Base-by-base conservation (phyloP, 176 grass and related monocot genomes). In the Aechmea fasciata region DNA sequence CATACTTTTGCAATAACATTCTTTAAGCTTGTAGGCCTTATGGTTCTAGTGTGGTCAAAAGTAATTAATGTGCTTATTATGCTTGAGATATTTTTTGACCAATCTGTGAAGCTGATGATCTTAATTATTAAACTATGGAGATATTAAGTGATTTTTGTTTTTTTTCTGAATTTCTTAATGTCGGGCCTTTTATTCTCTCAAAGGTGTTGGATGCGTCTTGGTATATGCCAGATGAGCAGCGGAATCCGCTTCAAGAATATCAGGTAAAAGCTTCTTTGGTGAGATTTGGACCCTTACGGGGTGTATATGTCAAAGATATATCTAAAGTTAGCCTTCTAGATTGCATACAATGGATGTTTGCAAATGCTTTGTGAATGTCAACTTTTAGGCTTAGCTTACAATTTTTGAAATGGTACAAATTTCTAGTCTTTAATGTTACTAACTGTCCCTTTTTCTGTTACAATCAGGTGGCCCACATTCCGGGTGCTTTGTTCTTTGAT, bases 191-290 rank as follows among this genome's bases (percentile, higher is more conserved):
- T 75, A 10, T 49, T 33, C 81, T 50, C 81, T 52, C 72, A 1
- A 64, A 99, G 94, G 84, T 99, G 67, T 71, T 99, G 55, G 94
- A 99, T 78, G 89, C 94, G 74, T 99, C 94, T 79, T 99, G 94
- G 94, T 99, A 99, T 62, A 99, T 99, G 89, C 89, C 89, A 50
- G 79, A 75, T 0, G 94, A 93, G 54, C 87, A 99, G 83, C 75
- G 94, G 72, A 99, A 87, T 63, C 82, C 94, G 2, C 80, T 99
- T 73, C 94, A 99, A 78, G 89, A 99, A 73, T 99, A 93, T 73
- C 94, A 99, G 89, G 94, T 93, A 50, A 41, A 15, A 52, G 52
- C 47, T 10, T 18, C 7, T 61, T 61, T 61, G 55, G 17, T 69
- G n/a, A 52, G 49, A 69, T 69, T 22, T 69, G 14, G 1, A 12